Percentiles rank a stretch among this genome's conserved stretches.
phyloP scores from a whole-genome alignment of 2,329 filamentous ascomycete genomes.

The Venturia effusa region DNA sequence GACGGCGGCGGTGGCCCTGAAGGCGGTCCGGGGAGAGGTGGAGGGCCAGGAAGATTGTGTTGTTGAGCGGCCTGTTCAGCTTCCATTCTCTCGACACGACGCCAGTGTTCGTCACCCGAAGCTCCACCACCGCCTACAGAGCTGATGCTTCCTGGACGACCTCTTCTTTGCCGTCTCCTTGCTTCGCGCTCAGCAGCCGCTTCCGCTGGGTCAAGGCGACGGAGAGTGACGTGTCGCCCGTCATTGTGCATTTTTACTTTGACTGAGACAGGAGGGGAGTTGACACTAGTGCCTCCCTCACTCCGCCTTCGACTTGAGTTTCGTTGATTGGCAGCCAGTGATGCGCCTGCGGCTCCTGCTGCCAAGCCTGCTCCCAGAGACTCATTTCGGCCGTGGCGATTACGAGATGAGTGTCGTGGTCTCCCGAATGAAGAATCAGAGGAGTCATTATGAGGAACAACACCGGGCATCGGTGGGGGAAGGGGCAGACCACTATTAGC shows the following conservation, averaged over 20 bases:
- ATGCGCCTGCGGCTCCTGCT: constrained; percentile 17
- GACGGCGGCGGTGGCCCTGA: constrained; percentile 18
- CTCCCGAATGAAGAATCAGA: constrained; percentile 30
- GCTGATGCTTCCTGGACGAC: constrained; percentile 28
- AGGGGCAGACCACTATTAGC: constrained; percentile 7
- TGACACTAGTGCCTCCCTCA: constrained; percentile 31
- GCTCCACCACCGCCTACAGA: constrained; percentile 21
- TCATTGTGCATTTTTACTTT: constrained; percentile 57
- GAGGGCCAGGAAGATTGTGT: constrained; percentile 22
- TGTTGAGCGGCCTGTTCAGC: constrained; percentile 13
- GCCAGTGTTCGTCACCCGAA: constrained; percentile 27
- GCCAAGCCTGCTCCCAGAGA: constrained; percentile 18
- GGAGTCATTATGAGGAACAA: constrained; percentile 30
- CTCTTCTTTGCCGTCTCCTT: constrained; percentile 32
- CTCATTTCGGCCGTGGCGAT: constrained; percentile 19
- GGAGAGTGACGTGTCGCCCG: constrained; percentile 51
- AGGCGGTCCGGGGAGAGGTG: constrained; percentile 19
- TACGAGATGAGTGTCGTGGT: constrained; percentile 18
- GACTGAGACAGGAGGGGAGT: constrained; percentile 50
- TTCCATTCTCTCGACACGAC: constrained; percentile 27
- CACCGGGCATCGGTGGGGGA: constrained; percentile 14
- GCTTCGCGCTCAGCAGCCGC: constrained; percentile 49
- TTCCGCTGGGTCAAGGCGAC: constrained; percentile 51
- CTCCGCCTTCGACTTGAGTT: constrained; percentile 20
- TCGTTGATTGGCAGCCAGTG: constrained; percentile 13